Conservation (phyloP, 768 basidiomycete species). For the Boletus barrowsii region DNA sequence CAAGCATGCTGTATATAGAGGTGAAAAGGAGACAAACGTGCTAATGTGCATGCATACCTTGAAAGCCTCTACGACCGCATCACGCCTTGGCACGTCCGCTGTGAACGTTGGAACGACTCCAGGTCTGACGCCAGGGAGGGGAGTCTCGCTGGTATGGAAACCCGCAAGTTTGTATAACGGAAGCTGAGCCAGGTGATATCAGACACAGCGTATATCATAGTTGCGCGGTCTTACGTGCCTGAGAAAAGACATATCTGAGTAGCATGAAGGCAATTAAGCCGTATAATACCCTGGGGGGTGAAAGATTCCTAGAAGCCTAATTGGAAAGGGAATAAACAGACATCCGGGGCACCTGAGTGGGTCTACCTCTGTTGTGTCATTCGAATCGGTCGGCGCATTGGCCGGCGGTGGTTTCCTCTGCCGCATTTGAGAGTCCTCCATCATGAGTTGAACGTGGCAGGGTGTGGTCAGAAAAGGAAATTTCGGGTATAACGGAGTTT, state of each 20-base stretch:
- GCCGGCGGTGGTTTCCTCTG: constrained; percentile 18
- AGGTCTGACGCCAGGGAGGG: constrained; percentile 21
- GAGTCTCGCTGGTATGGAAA: not conserved
- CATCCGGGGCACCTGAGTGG: not conserved
- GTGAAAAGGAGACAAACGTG: constrained; percentile 3
- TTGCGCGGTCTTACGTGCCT: constrained; percentile 12
- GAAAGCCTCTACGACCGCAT: constrained; percentile 77
- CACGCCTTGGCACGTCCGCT: constrained; percentile 61
- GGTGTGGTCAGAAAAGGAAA: constrained; percentile 14
- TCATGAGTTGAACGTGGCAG: not conserved
- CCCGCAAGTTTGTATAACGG: constrained; percentile 4
- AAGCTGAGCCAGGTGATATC: constrained; percentile 15
- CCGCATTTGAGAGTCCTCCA: constrained; percentile 14
- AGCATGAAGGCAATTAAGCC: not conserved
- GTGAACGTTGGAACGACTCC: constrained; percentile 27
- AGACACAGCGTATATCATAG: not conserved
- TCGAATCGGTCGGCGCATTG: not conserved
- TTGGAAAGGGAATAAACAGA: not conserved
- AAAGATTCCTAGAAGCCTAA: constrained; percentile 1
- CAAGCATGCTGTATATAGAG: constrained; percentile 66
- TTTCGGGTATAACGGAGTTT: not conserved
- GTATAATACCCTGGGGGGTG: constrained; percentile 8
- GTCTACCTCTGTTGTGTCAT: constrained; percentile 8
- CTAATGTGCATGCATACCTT: constrained; percentile 46
- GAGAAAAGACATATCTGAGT: constrained; percentile 11